Base-by-base conservation (phyloP, 2,329 filamentous ascomycete species). In the Ophiostoma montium region DNA sequence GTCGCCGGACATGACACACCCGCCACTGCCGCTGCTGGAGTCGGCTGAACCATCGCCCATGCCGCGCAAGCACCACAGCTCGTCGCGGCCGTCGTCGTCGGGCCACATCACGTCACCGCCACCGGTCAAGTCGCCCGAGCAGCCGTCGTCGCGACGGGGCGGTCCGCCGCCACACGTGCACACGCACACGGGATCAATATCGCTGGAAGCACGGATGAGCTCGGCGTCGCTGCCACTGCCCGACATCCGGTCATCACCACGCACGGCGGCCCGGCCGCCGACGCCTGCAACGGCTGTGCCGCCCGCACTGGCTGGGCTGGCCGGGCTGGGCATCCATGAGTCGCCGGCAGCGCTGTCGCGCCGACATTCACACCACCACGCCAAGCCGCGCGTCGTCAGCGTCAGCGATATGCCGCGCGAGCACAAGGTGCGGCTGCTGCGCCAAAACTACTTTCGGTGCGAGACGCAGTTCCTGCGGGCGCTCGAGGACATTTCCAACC, bases 391-490 rank as follows among this genome's bases (percentile, higher is more conserved):
- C 5, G 64, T 74, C 5, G 61, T 79, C 12, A 76, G 68, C 15
- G 71, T 80, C 2, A 74, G 71, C n/a, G 74, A 82, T 19, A 67
- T 90, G 59, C 78, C 78, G 1, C 62, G 68, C 5, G 64, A 69
- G 11, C 82, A 89, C 61, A 86, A 86, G 61, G 74, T 78, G n/a
- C 79, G 80, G 45, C 65, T 88, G 10, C 62, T 92, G 53, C 72
- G 84, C 50, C 84, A 88, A 52, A 86, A 92, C 62, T 92, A 92
- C 62, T 92, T 90, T 61, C 74, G 84, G 48, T 86, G 80, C 53
- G 76, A 92, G 63, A 89, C 84, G 1, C 82, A 86, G 56, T 89
- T 92, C 59, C 62, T 92, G 53, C 84, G 80, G 3, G 86, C 86
- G 1, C 71, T 92, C 15, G 84, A 90, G 62, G 82, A 84, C 56